Evolutionary conservation across 805 yeast species (phyloP).

Genomic region (Dipodascus albidus): DNA sequence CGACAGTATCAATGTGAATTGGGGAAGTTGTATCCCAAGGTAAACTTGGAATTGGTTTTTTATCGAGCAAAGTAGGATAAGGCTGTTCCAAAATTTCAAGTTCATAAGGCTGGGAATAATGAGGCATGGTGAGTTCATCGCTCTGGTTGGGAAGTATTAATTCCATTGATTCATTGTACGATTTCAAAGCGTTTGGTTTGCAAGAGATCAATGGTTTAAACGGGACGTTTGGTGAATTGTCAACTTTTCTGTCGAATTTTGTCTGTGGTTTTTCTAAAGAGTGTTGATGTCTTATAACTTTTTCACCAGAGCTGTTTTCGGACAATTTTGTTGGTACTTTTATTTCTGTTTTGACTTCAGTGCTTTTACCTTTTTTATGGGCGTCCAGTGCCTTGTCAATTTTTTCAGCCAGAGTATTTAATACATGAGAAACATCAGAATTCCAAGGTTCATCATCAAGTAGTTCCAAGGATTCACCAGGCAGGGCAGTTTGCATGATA

Average conservation of each 20-base stretch:
- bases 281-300: conserved; percentile 14
- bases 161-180: conserved; percentile 41
- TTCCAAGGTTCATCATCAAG: conserved; percentile 33
- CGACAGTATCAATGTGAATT: conserved; percentile 58
- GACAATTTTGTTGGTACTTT: background rate
- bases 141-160: conserved; percentile 21
- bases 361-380: conserved; percentile 16
- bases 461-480: conserved; percentile 21
- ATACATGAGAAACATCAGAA: conserved; percentile 49
- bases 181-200: conserved; percentile 60
- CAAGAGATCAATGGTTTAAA: conserved; percentile 60
- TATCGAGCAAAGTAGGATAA: conserved; percentile 51
- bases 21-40: conserved; percentile 53
- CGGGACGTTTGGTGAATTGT: conserved; percentile 59
- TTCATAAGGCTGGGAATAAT: conserved; percentile 72
- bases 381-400: conserved; percentile 59
- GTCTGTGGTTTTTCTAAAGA: conserved; percentile 56
- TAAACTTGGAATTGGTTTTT: conserved; percentile 39
- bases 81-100: conserved; percentile 58
- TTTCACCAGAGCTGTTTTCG: conserved; percentile 9
- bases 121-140: conserved; percentile 29
- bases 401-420: conserved; percentile 68
- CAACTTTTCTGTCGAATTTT: conserved; percentile 43
- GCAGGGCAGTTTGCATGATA: conserved; percentile 16
- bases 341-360: conserved; percentile 6